A percentile compares a stretch with the other conserved stretches of the same genome.
These are phyloP conservation scores for Podospora tetraspora DNA, from an alignment of 495 filamentous ascomycete genomes.

Conservation along the genomic window DNA sequence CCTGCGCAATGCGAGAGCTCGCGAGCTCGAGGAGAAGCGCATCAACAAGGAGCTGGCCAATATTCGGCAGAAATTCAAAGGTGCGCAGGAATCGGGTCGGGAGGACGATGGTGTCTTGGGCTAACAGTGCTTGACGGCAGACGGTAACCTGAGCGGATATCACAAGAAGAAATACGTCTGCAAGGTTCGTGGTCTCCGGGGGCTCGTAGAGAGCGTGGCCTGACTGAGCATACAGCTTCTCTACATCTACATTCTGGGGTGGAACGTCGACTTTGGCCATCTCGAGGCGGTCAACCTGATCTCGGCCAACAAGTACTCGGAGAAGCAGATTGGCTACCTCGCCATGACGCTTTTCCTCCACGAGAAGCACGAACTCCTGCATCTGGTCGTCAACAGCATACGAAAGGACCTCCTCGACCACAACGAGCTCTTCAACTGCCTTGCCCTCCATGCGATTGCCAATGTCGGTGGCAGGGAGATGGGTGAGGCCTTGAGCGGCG, in stretches of 20 bases:
- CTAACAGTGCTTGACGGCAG: constrained; percentile 39
- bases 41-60: constrained; percentile 99
- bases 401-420: constrained; percentile 90
- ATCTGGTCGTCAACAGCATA: constrained; percentile 97
- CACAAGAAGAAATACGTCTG: constrained; percentile 99
- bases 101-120: neutral
- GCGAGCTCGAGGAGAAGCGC: constrained; percentile 96
- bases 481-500: constrained; percentile 86
- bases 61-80: constrained; percentile 85
- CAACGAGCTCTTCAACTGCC: constrained; percentile 94
- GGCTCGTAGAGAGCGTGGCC: neutral
- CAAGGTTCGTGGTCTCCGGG: constrained; percentile 56
- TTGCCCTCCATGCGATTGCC: constrained; percentile 97
- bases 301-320: constrained; percentile 93
- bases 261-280: constrained; percentile 99
- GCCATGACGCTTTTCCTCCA: constrained; percentile 97
- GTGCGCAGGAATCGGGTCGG: constrained; percentile 32
- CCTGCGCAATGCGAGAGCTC: constrained; percentile 85
- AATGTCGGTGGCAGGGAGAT: constrained; percentile 97
- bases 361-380: constrained; percentile 92
- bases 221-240: constrained; percentile 55
- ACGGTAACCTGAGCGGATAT: constrained; percentile 87
- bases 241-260: constrained; percentile 98
- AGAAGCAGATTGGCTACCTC: constrained; percentile 99
- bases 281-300: constrained; percentile 97